These are phyloP conservation scores for Eucalyptus curtisii DNA, from an alignment of 345 rosid species.

Conservation along the genomic window DNA sequence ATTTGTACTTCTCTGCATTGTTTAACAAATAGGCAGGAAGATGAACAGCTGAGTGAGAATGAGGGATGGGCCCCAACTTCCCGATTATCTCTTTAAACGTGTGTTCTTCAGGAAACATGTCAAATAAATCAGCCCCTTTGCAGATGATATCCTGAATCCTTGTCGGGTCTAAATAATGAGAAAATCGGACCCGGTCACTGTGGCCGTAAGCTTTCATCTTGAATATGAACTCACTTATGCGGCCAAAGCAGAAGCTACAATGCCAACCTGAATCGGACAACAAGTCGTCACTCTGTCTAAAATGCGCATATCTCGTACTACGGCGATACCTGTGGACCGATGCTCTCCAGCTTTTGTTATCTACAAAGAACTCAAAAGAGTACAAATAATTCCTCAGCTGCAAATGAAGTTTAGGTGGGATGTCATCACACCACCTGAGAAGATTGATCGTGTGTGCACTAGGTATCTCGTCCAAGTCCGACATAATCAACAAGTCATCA, in stretches of 20 bases:
- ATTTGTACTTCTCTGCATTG: constrained; percentile 12
- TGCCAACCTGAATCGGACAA: constrained; percentile 25
- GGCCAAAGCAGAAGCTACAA: constrained; percentile 26
- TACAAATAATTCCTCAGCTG: constrained; percentile 16
- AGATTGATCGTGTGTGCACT: constrained; percentile 19
- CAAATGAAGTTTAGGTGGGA: constrained; percentile 11
- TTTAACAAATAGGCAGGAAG: constrained; percentile 10
- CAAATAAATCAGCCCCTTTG: constrained; percentile 15
- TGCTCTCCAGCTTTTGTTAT: constrained; percentile 26
- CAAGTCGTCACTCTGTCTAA: constrained; percentile 6
- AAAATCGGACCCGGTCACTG: constrained; percentile 13
- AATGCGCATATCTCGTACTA: constrained; percentile 14
- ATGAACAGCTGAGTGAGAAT: constrained; percentile 14
- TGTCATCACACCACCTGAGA: constrained; percentile 21
- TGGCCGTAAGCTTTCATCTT: constrained; percentile 32
- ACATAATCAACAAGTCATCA: constrained; percentile 22
- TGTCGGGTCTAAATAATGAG: constrained; percentile 4
- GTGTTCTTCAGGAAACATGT: constrained; percentile 26
- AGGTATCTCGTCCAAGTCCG: constrained; percentile 25
- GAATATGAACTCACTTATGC: constrained; percentile 15
- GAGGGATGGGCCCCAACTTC: constrained; percentile 20
- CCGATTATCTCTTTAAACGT: constrained; percentile 20
- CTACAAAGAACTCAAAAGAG: constrained; percentile 15
- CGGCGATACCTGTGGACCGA: constrained; percentile 13
- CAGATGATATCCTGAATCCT: constrained; percentile 21